phyloP scores from a whole-genome alignment of 2,329 filamentous ascomycete species.

The Colletotrichum filicis region DNA sequence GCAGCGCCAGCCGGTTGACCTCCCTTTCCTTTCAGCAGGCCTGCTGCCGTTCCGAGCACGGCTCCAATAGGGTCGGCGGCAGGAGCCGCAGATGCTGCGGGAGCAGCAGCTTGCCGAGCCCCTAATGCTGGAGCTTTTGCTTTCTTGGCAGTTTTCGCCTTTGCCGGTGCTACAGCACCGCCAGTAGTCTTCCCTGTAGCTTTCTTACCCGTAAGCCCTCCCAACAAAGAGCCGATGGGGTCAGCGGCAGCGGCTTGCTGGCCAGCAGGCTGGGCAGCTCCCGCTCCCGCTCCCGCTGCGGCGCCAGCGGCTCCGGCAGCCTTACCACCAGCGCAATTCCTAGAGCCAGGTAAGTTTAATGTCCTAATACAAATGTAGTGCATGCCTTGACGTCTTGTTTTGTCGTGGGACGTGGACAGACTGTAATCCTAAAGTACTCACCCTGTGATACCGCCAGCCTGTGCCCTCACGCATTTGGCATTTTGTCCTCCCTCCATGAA shows the following conservation, averaged over 20 bases:
- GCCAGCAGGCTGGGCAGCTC: neutral
- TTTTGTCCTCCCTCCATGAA: slow-evolving; percentile 11
- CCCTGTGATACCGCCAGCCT: slow-evolving; percentile 22
- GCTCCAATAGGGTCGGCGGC: slow-evolving; percentile 13
- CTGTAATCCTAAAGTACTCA: neutral
- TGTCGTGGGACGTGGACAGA: neutral
- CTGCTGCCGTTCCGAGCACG: slow-evolving; percentile 19
- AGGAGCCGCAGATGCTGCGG: neutral
- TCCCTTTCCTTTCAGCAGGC: slow-evolving; percentile 23
- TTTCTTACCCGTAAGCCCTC: slow-evolving; percentile 13
- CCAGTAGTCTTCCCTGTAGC: slow-evolving; percentile 10
- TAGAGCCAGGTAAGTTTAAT: neutral
- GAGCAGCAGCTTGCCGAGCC: slow-evolving; percentile 23
- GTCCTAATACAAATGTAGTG: too few relatives aligned
- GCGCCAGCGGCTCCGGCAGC: neutral
- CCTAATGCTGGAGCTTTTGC: slow-evolving; percentile 1
- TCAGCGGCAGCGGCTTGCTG: slow-evolving; percentile 11
- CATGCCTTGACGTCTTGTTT: neutral
- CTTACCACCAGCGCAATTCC: slow-evolving; percentile 7
- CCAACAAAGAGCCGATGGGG: slow-evolving; percentile 5
- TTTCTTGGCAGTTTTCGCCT: neutral
- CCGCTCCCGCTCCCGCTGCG: neutral
- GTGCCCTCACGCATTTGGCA: slow-evolving; percentile 29
- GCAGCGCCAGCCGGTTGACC: slow-evolving; percentile 26
- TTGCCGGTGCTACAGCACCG: slow-evolving; percentile 5